These are phyloP conservation scores for Rhodamnia argentea DNA, from an alignment of 345 rosid genomes.

Conservation along the genomic window DNA sequence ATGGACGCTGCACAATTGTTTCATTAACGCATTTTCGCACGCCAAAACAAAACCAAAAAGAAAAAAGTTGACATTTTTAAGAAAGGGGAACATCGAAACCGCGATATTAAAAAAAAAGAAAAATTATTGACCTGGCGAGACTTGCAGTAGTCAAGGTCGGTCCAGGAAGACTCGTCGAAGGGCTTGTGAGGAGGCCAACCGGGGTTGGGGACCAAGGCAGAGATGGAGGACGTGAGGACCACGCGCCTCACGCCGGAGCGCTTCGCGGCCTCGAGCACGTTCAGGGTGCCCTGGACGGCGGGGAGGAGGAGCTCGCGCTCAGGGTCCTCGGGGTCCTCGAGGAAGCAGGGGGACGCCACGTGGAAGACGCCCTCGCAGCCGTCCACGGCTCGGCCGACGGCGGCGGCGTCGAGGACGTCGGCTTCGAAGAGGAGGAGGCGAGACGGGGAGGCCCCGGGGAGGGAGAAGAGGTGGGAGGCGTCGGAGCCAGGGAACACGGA, in stretches of 20 bases:
- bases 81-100: background rate
- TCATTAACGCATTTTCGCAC: background rate
- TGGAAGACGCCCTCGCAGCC: constrained; percentile 82
- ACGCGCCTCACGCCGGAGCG: constrained; percentile 53
- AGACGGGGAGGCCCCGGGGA: constrained; percentile 20
- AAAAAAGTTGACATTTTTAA: background rate
- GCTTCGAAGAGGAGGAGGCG: constrained; percentile 44
- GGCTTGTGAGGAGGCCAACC: constrained; percentile 34
- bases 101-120: background rate
- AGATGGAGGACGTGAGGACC: constrained; percentile 71
- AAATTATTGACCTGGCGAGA: constrained; percentile 28
- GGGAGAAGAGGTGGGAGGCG: constrained; percentile 34
- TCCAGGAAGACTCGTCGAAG: constrained; percentile 74
- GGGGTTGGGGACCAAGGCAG: constrained; percentile 70
- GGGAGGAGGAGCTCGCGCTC: constrained; percentile 55
- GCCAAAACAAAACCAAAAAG: background rate
- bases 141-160: constrained; percentile 68
- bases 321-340: constrained; percentile 57
- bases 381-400: constrained; percentile 42
- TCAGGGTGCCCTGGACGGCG: constrained; percentile 71
- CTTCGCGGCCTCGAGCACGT: constrained; percentile 56
- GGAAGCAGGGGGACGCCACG: constrained; percentile 81
- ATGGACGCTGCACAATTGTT: background rate
- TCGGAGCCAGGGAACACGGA: constrained; percentile 55
- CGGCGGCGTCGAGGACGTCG: constrained; percentile 44